These are phyloP conservation scores for Geotrichum histeridarum DNA, from an alignment of 1,139 yeast species.

Conservation along the genomic window DNA sequence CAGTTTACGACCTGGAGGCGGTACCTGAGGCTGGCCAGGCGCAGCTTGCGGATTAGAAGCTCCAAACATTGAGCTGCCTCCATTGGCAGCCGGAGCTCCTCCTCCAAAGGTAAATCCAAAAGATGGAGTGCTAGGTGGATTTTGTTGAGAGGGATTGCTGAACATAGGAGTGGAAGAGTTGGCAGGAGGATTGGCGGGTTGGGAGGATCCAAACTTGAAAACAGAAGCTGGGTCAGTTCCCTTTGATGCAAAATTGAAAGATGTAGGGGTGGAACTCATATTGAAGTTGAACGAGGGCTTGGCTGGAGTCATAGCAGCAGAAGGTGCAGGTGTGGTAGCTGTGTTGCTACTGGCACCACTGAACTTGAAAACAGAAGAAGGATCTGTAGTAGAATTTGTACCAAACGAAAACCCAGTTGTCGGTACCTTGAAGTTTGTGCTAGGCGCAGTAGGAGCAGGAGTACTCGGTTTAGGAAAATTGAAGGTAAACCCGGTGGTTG, in stretches of 20 bases:
- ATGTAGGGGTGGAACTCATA: neutral
- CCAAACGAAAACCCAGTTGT: constrained; percentile 14
- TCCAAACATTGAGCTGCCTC: neutral
- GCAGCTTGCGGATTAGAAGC: neutral
- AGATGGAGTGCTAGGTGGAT: neutral
- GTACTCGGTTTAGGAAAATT: constrained; percentile 8
- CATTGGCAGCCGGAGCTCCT: neutral
- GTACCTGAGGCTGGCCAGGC: neutral
- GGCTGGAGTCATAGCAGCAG: neutral
- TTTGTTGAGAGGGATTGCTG: neutral
- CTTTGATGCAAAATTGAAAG: constrained; percentile 10
- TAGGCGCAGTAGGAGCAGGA: neutral
- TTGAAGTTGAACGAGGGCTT: constrained; percentile 2
- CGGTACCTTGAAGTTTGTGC: neutral
- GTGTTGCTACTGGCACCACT: neutral
- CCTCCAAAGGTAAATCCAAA: constrained; percentile 1
- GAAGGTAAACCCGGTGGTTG: constrained; percentile 3
- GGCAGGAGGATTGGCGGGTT: neutral
- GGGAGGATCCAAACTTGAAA: constrained; percentile 10
- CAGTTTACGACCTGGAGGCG: constrained; percentile 16
- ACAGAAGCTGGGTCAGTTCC: constrained; percentile 9
- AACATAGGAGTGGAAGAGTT: neutral
- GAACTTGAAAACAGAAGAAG: constrained; percentile 12
- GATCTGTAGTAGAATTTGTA: neutral
- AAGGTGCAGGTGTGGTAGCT: neutral